phyloP scores from a whole-genome alignment of 768 basidiomycete species.

The Hortiboletus flavorubellus region DNA sequence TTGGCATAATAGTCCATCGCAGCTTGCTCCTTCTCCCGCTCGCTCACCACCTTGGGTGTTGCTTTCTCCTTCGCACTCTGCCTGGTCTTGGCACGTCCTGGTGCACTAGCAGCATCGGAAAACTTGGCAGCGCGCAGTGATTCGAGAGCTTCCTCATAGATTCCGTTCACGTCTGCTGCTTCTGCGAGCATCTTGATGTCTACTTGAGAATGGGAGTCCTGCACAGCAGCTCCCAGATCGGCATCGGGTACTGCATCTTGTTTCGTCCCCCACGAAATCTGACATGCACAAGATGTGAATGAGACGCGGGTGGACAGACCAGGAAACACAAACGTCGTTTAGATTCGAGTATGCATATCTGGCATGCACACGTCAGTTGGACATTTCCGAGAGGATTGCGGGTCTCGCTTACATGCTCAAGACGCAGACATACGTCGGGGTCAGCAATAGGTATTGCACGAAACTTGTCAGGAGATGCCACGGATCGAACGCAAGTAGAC shows the following conservation, averaged over 20 bases:
- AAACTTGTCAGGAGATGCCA: conserved; percentile 97
- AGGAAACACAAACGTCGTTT: conserved; percentile 56
- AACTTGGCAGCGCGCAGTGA: conserved; percentile 63
- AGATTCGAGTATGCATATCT: conserved; percentile 86
- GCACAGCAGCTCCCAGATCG: conserved; percentile 81
- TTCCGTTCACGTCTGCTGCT: conserved; percentile 74
- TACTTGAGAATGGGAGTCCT: conserved; percentile 77
- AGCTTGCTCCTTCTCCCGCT: conserved; percentile 65
- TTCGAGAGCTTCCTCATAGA: conserved; percentile 80
- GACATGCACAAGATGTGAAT: background rate
- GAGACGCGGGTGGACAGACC: conserved; percentile 11
- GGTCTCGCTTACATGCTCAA: conserved; percentile 60
- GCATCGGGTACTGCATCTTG: conserved; percentile 69
- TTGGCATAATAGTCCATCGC: conserved; percentile 87
- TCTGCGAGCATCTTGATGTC: conserved; percentile 85
- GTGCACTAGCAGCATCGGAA: conserved; percentile 16
- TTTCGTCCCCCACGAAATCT: conserved; percentile 98
- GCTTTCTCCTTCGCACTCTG: conserved; percentile 5
- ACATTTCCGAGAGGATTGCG: background rate
- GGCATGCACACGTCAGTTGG: conserved; percentile 24
- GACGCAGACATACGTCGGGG: conserved; percentile 76
- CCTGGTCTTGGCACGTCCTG: conserved; percentile 5
- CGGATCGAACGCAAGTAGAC: conserved; percentile 86
- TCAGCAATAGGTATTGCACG: conserved; percentile 81
- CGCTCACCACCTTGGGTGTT: conserved; percentile 30